Conservation (phyloP, 2,329 filamentous ascomycete species). For the Aspergillus latus region DNA sequence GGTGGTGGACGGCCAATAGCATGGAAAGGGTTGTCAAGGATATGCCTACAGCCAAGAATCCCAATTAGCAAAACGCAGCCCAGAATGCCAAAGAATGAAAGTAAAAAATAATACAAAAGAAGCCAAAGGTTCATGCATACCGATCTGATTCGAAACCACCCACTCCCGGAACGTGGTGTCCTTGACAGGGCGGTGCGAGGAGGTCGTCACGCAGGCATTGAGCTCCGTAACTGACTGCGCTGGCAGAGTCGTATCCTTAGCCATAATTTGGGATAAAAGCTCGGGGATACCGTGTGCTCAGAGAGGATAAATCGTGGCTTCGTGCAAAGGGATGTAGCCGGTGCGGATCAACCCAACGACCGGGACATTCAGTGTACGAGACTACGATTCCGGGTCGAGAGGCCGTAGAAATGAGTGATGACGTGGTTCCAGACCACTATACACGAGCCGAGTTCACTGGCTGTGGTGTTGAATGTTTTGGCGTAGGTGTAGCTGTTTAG, state of each 20-base stretch:
- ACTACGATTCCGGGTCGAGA: not conserved
- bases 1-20: conserved; percentile 76
- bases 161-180: conserved; percentile 53
- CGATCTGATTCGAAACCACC: conserved; percentile 77
- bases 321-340: conserved; percentile 8
- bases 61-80: conserved; percentile 1
- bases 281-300: conserved; percentile 12
- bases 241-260: conserved; percentile 32
- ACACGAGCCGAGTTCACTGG: not conserved
- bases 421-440: conserved; percentile 21
- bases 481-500: not conserved
- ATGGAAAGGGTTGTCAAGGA: conserved; percentile 82
- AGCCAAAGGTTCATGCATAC: conserved; percentile 51
- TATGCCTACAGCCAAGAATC: conserved; percentile 59
- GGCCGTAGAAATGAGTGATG: conserved; percentile 9
- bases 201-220: conserved; percentile 43
- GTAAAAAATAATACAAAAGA: not conserved
- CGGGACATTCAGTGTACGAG: not conserved
- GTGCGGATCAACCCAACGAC: conserved; percentile 13
- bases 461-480: not conserved
- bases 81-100: not conserved
- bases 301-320: conserved; percentile 8
- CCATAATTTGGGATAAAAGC: conserved; percentile 30
- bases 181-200: conserved; percentile 31
- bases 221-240: conserved; percentile 36